Evolutionary conservation across 805 yeast genomes (phyloP).

Genomic region (Saccharomycopsis sp.): DNA sequence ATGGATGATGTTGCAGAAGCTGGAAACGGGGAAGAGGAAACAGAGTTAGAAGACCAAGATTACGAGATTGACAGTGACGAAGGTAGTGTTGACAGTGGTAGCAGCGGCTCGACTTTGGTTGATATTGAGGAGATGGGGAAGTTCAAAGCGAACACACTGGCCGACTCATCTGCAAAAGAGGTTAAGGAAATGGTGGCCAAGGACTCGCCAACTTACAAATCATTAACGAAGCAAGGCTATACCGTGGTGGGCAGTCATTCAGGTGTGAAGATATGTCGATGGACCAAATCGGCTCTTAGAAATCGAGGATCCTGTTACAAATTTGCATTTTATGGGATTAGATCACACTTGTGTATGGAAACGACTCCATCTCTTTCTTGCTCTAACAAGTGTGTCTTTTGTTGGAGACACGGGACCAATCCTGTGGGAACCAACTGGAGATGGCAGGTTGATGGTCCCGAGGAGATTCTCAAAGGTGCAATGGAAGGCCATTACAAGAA

Average conservation of each 20-base stretch:
- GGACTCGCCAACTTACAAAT: slow-evolving; percentile 79
- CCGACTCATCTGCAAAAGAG: slow-evolving; percentile 25
- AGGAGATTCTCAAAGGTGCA: slow-evolving; percentile 75
- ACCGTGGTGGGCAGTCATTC: slow-evolving; percentile 90
- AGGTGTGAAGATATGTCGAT: slow-evolving; percentile 89
- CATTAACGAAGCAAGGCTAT: slow-evolving; percentile 87
- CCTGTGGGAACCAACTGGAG: slow-evolving; percentile 96
- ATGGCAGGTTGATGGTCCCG: slow-evolving; percentile 92
- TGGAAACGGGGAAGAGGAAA: slow-evolving; percentile 41
- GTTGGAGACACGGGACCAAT: slow-evolving; percentile 97
- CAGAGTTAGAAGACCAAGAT: slow-evolving; percentile 30
- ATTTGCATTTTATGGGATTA: slow-evolving; percentile 84
- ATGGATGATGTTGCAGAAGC: slow-evolving; percentile 49
- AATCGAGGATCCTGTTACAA: slow-evolving; percentile 94
- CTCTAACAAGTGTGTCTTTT: slow-evolving; percentile 90
- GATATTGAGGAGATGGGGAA: slow-evolving; percentile 86
- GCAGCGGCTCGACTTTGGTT: slow-evolving; percentile 40
- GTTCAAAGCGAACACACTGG: slow-evolving; percentile 19
- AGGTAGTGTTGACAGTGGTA: slow-evolving; percentile 27
- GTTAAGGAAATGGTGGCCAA: slow-evolving; percentile 82
- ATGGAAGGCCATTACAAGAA: slow-evolving; percentile 82
- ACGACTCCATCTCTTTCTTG: slow-evolving; percentile 91
- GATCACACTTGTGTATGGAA: slow-evolving; percentile 90
- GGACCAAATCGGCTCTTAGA: slow-evolving; percentile 92
- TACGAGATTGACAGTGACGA: slow-evolving; percentile 28